Evolutionary conservation across 805 yeast species (phyloP).

Genomic region (Naumovozyma dairenensis): DNA sequence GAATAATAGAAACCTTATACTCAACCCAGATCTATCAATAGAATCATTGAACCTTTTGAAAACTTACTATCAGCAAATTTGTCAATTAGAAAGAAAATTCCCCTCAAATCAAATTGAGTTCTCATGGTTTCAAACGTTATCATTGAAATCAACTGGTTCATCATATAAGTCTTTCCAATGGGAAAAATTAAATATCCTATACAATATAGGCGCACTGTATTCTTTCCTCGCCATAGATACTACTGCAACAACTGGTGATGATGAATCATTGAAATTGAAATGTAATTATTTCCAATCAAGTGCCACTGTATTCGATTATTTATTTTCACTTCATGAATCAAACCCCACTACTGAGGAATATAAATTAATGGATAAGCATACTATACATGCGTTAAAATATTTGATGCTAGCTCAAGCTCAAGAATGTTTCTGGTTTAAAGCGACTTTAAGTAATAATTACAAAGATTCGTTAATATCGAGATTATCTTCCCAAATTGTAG

Average conservation of each 20-base stretch:
- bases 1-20: constrained; percentile 35
- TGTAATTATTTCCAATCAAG: constrained; percentile 59
- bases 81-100: constrained; percentile 43
- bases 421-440: constrained; percentile 75
- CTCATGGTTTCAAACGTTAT: constrained; percentile 66
- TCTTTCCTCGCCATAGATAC: constrained; percentile 45
- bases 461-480: constrained; percentile 56
- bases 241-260: constrained; percentile 38
- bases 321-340: constrained; percentile 18
- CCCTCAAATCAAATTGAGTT: constrained; percentile 53
- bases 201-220: constrained; percentile 58
- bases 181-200: constrained; percentile 56
- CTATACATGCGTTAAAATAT: constrained; percentile 40
- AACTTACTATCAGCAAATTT: constrained; percentile 40
- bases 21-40: constrained; percentile 29
- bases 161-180: constrained; percentile 40
- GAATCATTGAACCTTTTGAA: constrained; percentile 32
- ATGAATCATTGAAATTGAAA: constrained; percentile 17
- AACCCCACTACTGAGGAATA: constrained; percentile 2
- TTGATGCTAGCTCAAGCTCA: constrained; percentile 79
- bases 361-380: constrained; percentile 34
- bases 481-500: constrained; percentile 53
- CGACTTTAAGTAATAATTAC: constrained; percentile 29
- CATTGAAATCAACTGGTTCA: constrained; percentile 43
- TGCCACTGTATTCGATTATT: constrained; percentile 52